phyloP scores from a whole-genome alignment of 495 filamentous ascomycete genomes.

The Penicillium subrubescens region DNA sequence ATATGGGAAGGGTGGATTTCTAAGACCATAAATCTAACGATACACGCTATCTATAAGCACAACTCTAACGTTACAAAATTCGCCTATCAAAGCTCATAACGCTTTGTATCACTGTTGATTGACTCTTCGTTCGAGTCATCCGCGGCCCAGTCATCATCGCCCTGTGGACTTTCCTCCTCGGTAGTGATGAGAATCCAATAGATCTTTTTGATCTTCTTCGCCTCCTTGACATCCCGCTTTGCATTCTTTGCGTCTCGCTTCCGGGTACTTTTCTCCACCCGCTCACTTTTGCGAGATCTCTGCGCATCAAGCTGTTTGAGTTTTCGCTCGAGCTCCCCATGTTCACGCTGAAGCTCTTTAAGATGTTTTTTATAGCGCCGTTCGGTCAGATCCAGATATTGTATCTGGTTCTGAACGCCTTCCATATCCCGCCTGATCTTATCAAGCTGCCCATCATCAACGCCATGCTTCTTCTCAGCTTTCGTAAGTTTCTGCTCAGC shows the following conservation, averaged over 20 bases:
- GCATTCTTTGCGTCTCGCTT: slow-evolving; percentile 1
- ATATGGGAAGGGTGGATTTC: not conserved
- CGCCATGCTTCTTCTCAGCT: not conserved
- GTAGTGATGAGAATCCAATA: slow-evolving; percentile 20
- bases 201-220: slow-evolving; percentile 18
- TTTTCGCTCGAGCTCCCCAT: slow-evolving; percentile 14
- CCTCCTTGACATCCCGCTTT: slow-evolving; percentile 9
- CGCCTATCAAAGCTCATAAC: not conserved
- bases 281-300: not conserved
- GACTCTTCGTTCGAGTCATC: not conserved
- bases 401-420: not conserved
- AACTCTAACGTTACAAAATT: not conserved
- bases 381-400: not conserved
- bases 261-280: slow-evolving; percentile 3
- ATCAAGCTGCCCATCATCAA: not conserved
- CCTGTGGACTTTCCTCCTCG: not conserved
- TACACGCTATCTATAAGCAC: not conserved
- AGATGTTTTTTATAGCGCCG: not conserved
- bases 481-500: not conserved
- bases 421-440: slow-evolving; percentile 4
- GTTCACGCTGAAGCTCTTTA: not conserved
- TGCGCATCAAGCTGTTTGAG: slow-evolving; percentile 9
- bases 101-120: not conserved
- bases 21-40: not conserved
- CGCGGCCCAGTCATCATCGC: slow-evolving; percentile 19